phyloP scores from a whole-genome alignment of 495 filamentous ascomycete species.

The Chlorociboria aeruginascens region DNA sequence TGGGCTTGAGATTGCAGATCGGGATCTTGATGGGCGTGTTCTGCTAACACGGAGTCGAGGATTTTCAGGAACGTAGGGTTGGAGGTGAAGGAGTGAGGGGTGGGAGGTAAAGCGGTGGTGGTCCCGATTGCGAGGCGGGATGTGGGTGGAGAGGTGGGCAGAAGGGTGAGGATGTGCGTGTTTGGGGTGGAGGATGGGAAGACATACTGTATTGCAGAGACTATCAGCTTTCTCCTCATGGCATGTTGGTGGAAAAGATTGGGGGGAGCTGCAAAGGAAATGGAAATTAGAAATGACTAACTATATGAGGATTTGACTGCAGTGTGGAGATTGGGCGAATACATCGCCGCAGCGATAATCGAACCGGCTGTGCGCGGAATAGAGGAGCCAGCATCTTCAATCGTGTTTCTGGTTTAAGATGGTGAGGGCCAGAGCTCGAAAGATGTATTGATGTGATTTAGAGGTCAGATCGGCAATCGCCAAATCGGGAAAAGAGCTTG shows the following conservation, averaged over 20 bases:
- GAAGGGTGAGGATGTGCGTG: constrained; percentile 53
- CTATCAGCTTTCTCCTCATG: neutral
- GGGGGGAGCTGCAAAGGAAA: neutral
- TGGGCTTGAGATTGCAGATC: constrained; percentile 62
- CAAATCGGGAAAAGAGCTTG: neutral
- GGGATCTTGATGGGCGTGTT: constrained; percentile 62
- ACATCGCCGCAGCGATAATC: neutral
- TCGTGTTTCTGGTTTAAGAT: neutral
- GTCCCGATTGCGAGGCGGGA: constrained; percentile 62
- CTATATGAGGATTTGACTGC: constrained; percentile 40
- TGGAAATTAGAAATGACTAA: constrained; percentile 7
- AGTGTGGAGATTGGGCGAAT: constrained; percentile 36
- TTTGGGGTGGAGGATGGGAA: constrained; percentile 10
- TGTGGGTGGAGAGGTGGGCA: constrained; percentile 62
- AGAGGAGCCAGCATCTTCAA: constrained; percentile 7
- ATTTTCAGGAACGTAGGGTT: constrained; percentile 67
- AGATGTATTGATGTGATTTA: neutral
- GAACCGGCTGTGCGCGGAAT: constrained; percentile 2
- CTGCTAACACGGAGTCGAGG: constrained; percentile 58
- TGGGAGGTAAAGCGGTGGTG: constrained; percentile 61
- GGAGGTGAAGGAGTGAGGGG: constrained; percentile 59
- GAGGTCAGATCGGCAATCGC: neutral
- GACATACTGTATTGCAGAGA: constrained; percentile 12
- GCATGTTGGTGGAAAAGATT: neutral
- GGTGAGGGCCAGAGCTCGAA: neutral